These are phyloP conservation scores for Rhizopogon rudus DNA, from an alignment of 768 basidiomycete species.

Conservation along the genomic window DNA sequence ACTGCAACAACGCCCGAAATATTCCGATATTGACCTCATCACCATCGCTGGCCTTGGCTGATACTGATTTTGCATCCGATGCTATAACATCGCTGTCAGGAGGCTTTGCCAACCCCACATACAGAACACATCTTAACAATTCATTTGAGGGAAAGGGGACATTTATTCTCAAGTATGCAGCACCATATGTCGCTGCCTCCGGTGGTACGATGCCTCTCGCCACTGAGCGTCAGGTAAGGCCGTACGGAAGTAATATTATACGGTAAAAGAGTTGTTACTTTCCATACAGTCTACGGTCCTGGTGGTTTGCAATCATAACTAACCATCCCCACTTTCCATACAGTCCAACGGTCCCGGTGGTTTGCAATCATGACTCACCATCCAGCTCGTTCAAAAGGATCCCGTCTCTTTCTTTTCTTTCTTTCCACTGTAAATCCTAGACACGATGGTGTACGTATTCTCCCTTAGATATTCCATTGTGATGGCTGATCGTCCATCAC, in stretches of 20 bases:
- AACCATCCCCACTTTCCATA: too few species aligned
- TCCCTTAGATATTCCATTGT: slow-evolving; percentile 1
- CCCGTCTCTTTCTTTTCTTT: slow-evolving; percentile 15
- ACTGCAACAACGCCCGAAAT: too few species aligned
- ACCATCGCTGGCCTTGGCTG: slow-evolving; percentile 29
- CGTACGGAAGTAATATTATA: not conserved
- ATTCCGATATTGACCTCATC: too few species aligned
- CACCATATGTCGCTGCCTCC: slow-evolving; percentile 34
- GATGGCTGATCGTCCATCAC: slow-evolving; percentile 26
- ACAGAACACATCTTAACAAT: slow-evolving; percentile 39
- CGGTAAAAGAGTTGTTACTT: too few species aligned
- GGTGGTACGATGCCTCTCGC: slow-evolving; percentile 26
- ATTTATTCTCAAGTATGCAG: slow-evolving; percentile 55
- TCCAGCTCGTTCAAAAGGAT: slow-evolving; percentile 7
- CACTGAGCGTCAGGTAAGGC: slow-evolving; percentile 49
- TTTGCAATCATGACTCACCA: slow-evolving; percentile 15
- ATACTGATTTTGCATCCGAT: slow-evolving; percentile 43
- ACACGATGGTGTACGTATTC: slow-evolving; percentile 76
- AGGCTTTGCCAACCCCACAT: slow-evolving; percentile 54
- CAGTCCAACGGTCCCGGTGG: slow-evolving; percentile 21
- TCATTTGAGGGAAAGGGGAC: slow-evolving; percentile 40
- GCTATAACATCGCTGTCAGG: slow-evolving; percentile 40
- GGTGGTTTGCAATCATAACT: too few species aligned
- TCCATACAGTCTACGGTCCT: too few species aligned
- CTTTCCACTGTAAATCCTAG: slow-evolving; percentile 37